A percentile compares a stretch with the other conserved stretches of the same genome.
Conservation (phyloP, 208 protist species). For the Leishmania aethiopica region DNA sequence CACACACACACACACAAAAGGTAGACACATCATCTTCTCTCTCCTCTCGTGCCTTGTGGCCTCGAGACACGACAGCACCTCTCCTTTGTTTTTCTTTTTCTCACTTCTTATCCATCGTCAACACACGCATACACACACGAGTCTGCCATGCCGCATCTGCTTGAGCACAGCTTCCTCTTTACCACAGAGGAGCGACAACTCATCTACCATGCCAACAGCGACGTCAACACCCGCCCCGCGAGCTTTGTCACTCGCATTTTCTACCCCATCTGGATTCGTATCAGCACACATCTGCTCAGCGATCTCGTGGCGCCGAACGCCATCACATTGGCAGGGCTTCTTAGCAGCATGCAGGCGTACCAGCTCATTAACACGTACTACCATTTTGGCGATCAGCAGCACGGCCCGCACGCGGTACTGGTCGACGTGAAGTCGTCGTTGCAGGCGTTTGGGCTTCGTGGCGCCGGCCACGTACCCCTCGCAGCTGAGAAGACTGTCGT, state of each 20-base stretch:
- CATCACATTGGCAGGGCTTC: constrained; percentile 81
- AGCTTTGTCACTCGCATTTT: constrained; percentile 83
- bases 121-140: neutral
- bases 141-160: constrained; percentile 49
- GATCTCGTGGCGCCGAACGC: constrained; percentile 92
- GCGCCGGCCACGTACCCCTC: constrained; percentile 41
- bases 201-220: constrained; percentile 69
- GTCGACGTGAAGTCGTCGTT: constrained; percentile 39
- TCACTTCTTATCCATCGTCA: neutral
- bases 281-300: constrained; percentile 61
- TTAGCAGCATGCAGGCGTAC: constrained; percentile 86
- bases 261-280: constrained; percentile 58
- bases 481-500: constrained; percentile 13
- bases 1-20: neutral
- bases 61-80: neutral
- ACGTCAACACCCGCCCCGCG: constrained; percentile 69
- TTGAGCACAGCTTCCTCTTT: constrained; percentile 85
- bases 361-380: constrained; percentile 86
- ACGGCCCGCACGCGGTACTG: constrained; percentile 10
- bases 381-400: constrained; percentile 19
- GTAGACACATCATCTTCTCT: neutral
- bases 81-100: neutral
- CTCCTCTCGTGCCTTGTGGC: neutral
- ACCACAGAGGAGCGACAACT: constrained; percentile 68
- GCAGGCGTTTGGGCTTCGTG: constrained; percentile 44